A percentile compares a stretch with the other conserved stretches of the same genome.
Evolutionary conservation across 768 basidiomycete species (phyloP).

Genomic region (Trametes punicea): DNA sequence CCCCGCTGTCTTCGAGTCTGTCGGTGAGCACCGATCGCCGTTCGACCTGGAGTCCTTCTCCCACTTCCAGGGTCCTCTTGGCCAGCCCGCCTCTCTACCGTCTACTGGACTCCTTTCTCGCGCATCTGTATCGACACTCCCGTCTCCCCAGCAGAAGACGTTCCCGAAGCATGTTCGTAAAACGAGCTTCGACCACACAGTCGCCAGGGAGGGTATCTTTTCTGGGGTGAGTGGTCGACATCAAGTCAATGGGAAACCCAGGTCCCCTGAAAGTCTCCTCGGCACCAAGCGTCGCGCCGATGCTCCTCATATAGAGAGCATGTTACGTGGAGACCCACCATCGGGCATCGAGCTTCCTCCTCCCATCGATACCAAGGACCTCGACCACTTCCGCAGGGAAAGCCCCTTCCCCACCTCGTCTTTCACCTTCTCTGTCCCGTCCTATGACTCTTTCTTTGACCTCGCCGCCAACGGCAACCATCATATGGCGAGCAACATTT

Average conservation of each 20-base stretch:
- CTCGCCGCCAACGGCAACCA: constrained; percentile 17
- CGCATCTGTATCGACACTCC: constrained; percentile 29
- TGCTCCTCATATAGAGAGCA: constrained; percentile 74
- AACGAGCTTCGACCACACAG: constrained; percentile 93
- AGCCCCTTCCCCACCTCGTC: constrained; percentile 62
- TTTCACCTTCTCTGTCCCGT: constrained; percentile 72
- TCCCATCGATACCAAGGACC: constrained; percentile 35
- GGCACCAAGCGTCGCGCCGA: constrained; percentile 82
- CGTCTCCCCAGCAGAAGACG: constrained; percentile 41
- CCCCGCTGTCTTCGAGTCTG: constrained; percentile 27
- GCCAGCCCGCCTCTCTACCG: constrained; percentile 69
- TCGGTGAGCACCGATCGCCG: constrained; percentile 18
- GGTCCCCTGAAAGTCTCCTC: constrained; percentile 58
- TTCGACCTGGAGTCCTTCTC: constrained; percentile 25
- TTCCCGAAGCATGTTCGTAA: constrained; percentile 89
- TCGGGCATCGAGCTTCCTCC: constrained; percentile 37
- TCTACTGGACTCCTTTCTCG: constrained; percentile 65
- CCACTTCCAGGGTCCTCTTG: constrained; percentile 26
- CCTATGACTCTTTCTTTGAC: constrained; percentile 58
- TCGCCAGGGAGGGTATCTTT: constrained; percentile 62
- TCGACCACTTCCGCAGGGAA: constrained; percentile 31
- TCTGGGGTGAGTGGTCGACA: constrained; percentile 63
- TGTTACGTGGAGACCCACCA: constrained; percentile 75
- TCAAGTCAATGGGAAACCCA: constrained; percentile 76
- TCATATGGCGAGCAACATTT: constrained; percentile 34